Conservation (phyloP, 1,139 yeast genomes). For the Saccharomyces pastorianus region DNA sequence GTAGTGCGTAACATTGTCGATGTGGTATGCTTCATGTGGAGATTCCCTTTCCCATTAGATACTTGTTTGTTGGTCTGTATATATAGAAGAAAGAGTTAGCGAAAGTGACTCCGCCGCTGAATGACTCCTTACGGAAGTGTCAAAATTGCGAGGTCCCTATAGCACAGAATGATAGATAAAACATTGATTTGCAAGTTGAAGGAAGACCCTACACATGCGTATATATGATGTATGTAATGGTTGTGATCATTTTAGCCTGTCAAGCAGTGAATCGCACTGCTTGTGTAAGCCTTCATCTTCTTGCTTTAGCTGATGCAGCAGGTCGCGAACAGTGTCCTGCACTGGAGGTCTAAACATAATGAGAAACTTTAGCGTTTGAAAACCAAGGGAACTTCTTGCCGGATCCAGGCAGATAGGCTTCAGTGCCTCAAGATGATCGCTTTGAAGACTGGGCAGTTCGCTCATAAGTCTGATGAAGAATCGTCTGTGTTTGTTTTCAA, state of each 20-base stretch:
- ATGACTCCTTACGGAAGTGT: not conserved
- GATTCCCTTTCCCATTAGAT: not conserved
- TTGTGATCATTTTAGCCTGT: conserved; percentile 20
- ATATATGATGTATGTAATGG: not conserved
- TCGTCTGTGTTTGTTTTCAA: conserved; percentile 73
- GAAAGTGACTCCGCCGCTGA: not conserved
- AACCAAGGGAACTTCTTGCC: conserved; percentile 68
- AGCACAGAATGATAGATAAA: not conserved
- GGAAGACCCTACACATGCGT: not conserved
- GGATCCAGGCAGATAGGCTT: conserved; percentile 82
- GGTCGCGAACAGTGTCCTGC: conserved; percentile 53
- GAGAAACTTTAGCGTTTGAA: conserved; percentile 69
- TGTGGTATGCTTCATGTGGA: not conserved
- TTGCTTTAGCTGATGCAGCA: conserved; percentile 50
- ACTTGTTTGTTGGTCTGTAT: not conserved
- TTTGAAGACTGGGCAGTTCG: conserved; percentile 72
- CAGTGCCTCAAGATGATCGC: conserved; percentile 52
- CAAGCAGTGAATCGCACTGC: conserved; percentile 47
- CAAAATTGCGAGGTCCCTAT: not conserved
- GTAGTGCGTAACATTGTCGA: conserved; percentile 5
- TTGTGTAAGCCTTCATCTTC: conserved; percentile 47
- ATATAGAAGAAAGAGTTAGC: not conserved
- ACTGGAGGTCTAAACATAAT: conserved; percentile 90
- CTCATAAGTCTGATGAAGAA: conserved; percentile 73
- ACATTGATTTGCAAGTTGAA: not conserved